A percentile compares a stretch with the other conserved stretches of the same genome.
phyloP scores from a whole-genome alignment of 192 early-diverging fungal species.

The Linnemannia exigua region DNA sequence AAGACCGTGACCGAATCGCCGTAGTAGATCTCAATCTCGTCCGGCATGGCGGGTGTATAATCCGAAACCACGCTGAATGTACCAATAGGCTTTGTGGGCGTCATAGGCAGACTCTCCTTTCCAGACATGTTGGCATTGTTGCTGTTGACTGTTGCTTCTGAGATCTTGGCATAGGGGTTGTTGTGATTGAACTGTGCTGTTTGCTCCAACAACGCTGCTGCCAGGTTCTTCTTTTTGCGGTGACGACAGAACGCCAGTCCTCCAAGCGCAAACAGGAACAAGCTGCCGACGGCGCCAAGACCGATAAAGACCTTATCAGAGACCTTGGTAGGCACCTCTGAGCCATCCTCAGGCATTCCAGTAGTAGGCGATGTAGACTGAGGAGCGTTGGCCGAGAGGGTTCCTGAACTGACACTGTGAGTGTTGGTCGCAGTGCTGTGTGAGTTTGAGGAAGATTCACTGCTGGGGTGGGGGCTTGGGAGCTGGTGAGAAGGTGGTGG shows the following conservation, averaged over 20 bases:
- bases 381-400: neutral
- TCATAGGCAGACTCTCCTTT: conserved; percentile 37
- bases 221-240: conserved; percentile 53
- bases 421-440: neutral
- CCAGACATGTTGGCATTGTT: neutral
- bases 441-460: neutral
- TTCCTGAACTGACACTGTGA: neutral
- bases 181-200: conserved; percentile 58
- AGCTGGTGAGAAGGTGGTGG: conserved; percentile 1
- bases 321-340: conserved; percentile 34
- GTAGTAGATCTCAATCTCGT: conserved; percentile 68
- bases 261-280: conserved; percentile 39
- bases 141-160: conserved; percentile 5
- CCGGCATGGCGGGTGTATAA: conserved; percentile 67
- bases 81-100: conserved; percentile 56
- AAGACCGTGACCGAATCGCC: conserved; percentile 69
- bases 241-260: conserved; percentile 44
- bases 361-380: neutral
- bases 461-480: neutral
- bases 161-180: conserved; percentile 43
- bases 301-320: conserved; percentile 40
- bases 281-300: conserved; percentile 38
- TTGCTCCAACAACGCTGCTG: conserved; percentile 37
- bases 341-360: neutral
- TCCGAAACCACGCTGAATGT: conserved; percentile 60